Percentiles rank a stretch among this genome's conserved stretches.
Evolutionary conservation across 2,329 filamentous ascomycete species (phyloP).

Genomic region (Bipolaris victoriae): DNA sequence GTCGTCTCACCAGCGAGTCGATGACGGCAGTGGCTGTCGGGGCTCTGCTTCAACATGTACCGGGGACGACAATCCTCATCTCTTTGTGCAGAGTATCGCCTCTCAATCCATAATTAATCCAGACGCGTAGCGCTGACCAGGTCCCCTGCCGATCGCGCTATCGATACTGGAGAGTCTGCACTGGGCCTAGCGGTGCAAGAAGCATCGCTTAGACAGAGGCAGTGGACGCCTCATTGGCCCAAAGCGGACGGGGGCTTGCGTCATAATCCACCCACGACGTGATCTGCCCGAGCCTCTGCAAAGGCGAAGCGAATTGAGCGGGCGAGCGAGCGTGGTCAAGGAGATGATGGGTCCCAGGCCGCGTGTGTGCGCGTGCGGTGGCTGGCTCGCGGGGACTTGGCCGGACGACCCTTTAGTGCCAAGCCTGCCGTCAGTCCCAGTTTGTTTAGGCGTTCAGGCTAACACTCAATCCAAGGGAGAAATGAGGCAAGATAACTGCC

Average conservation of each 20-base stretch:
- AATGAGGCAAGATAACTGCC: not conserved
- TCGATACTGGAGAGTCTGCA: constrained; percentile 12
- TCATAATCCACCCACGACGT: constrained; percentile 7
- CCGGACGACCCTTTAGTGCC: constrained; percentile 3
- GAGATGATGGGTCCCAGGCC: not conserved
- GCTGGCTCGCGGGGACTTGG: constrained; percentile 11
- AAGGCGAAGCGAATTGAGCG: constrained; percentile 2
- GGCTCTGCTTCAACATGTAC: not conserved
- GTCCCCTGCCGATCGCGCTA: constrained; percentile 33
- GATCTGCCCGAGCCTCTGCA: constrained; percentile 1
- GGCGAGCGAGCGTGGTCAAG: not conserved
- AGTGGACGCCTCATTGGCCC: not conserved
- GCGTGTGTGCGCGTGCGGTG: constrained; percentile 6
- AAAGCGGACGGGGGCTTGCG: not conserved
- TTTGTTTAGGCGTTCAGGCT: constrained; percentile 1
- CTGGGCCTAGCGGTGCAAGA: not conserved
- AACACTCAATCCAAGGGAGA: not conserved
- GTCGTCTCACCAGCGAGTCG: constrained; percentile 1
- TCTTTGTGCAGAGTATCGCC: not conserved
- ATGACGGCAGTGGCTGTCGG: constrained; percentile 5
- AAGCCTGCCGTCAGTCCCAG: not conserved
- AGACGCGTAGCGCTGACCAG: constrained; percentile 5
- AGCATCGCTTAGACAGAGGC: not conserved
- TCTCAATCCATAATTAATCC: constrained; percentile 6
- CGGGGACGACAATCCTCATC: constrained; percentile 19